Evolutionary conservation across 352 stramenopile species (phyloP).

Genomic region (Phytophthora capsici): DNA sequence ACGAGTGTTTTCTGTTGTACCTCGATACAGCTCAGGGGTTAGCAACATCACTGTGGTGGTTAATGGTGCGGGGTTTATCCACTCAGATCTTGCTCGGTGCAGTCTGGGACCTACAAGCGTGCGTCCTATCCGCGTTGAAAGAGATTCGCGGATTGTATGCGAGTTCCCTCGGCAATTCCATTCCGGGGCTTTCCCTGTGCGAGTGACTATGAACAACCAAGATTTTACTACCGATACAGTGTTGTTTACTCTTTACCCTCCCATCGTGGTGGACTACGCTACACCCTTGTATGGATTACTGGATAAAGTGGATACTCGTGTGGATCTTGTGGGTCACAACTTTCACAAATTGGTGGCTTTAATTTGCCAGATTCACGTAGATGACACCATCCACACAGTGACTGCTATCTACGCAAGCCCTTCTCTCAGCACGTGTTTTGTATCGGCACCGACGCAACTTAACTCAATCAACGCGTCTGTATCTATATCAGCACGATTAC

Average conservation of each 20-base stretch:
- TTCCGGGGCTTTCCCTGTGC: constrained; percentile 28
- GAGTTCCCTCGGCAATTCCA: constrained; percentile 24
- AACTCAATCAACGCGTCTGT: constrained; percentile 21
- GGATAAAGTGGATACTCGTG: constrained; percentile 15
- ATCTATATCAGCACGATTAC: constrained; percentile 12
- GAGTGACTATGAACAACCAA: constrained; percentile 49
- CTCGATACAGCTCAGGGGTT: constrained; percentile 17
- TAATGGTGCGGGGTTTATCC: constrained; percentile 34
- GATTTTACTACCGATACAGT: constrained; percentile 38
- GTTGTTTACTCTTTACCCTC: constrained; percentile 17
- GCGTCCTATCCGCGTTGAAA: constrained; percentile 15
- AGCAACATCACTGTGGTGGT: constrained; percentile 25
- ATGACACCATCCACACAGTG: background rate
- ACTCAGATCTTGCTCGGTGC: constrained; percentile 37
- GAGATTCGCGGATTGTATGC: constrained; percentile 26
- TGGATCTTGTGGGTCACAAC: constrained; percentile 36
- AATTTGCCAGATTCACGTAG: constrained; percentile 25
- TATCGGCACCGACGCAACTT: constrained; percentile 14
- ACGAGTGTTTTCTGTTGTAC: constrained; percentile 32
- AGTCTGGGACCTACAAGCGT: constrained; percentile 23
- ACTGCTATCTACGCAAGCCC: constrained; percentile 7
- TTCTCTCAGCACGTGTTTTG: constrained; percentile 9
- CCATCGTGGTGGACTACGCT: constrained; percentile 26
- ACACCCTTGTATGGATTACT: constrained; percentile 23
- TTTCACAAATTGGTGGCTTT: constrained; percentile 30